phyloP scores from a whole-genome alignment of 352 stramenopile species.

The Phytophthora tentaculata region DNA sequence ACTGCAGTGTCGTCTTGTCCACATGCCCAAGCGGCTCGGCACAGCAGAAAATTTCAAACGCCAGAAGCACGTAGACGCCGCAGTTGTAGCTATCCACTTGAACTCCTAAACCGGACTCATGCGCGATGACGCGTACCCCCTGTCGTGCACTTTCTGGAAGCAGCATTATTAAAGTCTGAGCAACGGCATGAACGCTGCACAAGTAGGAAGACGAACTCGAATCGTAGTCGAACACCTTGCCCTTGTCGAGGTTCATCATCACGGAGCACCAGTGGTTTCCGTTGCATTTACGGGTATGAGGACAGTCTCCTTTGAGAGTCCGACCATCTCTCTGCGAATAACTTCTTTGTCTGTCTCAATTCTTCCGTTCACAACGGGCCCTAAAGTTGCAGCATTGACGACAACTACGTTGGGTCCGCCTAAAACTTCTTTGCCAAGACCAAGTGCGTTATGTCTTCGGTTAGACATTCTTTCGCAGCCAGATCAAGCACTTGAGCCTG shows the following conservation, averaged over 20 bases:
- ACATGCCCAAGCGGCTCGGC: not conserved
- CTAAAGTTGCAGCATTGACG: too few relatives aligned
- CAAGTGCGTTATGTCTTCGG: too few relatives aligned
- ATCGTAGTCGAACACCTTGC: not conserved
- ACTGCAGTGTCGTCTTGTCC: not conserved
- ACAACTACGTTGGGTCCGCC: too few relatives aligned
- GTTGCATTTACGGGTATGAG: not conserved
- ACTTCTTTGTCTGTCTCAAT: too few relatives aligned
- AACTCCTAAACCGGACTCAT: not conserved
- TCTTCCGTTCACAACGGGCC: too few relatives aligned
- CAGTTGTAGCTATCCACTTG: conserved; percentile 1
- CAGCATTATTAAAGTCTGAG: not conserved
- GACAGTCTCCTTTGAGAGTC: too few relatives aligned
- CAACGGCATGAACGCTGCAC: not conserved
- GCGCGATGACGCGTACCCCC: not conserved
- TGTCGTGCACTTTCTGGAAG: too few relatives aligned
- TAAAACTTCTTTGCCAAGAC: too few relatives aligned
- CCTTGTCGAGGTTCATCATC: conserved; percentile 3
- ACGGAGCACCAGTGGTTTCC: not conserved
- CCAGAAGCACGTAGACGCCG: not conserved
- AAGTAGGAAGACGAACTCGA: not conserved
- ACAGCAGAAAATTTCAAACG: not conserved
- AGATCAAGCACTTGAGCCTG: too few relatives aligned
- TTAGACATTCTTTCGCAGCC: too few relatives aligned
- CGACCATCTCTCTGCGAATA: too few relatives aligned